These are phyloP conservation scores for Nephelium lappaceum DNA, from an alignment of 345 rosid genomes.

Conservation along the genomic window DNA sequence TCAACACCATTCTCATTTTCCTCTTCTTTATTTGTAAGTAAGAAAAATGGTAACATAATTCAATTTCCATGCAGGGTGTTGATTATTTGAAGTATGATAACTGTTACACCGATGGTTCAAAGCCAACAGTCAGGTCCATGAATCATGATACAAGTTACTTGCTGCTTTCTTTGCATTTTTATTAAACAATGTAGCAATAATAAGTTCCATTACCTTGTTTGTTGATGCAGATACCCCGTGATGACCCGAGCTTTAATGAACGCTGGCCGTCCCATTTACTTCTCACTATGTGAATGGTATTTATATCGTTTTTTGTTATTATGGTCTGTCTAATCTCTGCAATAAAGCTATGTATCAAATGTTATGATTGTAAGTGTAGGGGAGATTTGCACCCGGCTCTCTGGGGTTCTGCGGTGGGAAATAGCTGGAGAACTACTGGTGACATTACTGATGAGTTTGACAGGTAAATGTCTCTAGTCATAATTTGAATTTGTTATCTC, in stretches of 20 bases:
- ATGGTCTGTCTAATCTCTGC: neutral
- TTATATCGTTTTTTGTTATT: neutral
- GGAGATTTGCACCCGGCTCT: conserved; percentile 88
- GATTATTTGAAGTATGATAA: conserved; percentile 95
- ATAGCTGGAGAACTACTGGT: conserved; percentile 92
- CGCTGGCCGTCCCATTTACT: conserved; percentile 71
- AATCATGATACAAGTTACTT: neutral
- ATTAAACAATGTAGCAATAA: neutral
- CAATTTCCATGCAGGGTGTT: conserved; percentile 51
- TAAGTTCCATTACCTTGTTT: neutral
- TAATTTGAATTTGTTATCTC: neutral
- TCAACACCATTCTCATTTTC: neutral
- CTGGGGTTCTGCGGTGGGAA: conserved; percentile 77
- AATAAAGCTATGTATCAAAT: neutral
- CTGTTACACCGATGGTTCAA: conserved; percentile 62
- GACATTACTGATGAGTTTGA: conserved; percentile 72
- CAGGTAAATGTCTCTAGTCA: conserved; percentile 37
- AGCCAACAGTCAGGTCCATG: conserved; percentile 63
- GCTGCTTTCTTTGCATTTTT: neutral
- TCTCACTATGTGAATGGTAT: conserved; percentile 90
- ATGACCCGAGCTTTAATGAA: conserved; percentile 82
- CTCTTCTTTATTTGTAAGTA: neutral
- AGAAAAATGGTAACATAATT: neutral
- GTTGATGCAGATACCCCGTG: conserved; percentile 58
- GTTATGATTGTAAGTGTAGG: conserved; percentile 31